Evolutionary conservation across 2,329 filamentous ascomycete genomes (phyloP).

Genomic region (Nemania diffusa): DNA sequence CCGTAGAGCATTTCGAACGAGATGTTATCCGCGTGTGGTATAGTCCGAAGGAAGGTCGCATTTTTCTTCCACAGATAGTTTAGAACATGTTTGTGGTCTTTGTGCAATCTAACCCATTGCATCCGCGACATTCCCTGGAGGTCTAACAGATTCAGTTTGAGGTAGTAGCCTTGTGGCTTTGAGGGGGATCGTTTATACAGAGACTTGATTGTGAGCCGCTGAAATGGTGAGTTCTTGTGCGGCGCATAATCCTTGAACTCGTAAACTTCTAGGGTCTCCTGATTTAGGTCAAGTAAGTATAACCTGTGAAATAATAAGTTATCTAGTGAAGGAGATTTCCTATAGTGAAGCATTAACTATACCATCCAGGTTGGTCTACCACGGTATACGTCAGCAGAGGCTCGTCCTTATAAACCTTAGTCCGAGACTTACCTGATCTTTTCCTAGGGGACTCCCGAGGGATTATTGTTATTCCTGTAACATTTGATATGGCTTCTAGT

Average conservation of each 20-base stretch:
- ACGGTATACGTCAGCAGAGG: slow-evolving; percentile 7
- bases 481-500: slow-evolving; percentile 32
- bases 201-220: slow-evolving; percentile 18
- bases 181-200: slow-evolving; percentile 13
- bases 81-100: slow-evolving; percentile 18
- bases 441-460: slow-evolving; percentile 23
- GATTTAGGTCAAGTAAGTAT: slow-evolving; percentile 34
- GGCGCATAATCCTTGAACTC: slow-evolving; percentile 24
- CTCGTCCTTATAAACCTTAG: not conserved
- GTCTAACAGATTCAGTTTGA: slow-evolving; percentile 31
- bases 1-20: slow-evolving; percentile 35
- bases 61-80: slow-evolving; percentile 26
- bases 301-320: slow-evolving; percentile 27
- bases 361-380: slow-evolving; percentile 35
- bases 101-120: slow-evolving; percentile 29
- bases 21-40: slow-evolving; percentile 29
- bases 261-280: slow-evolving; percentile 33
- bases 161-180: slow-evolving; percentile 33
- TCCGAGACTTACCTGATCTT: slow-evolving; percentile 23
- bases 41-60: slow-evolving; percentile 3
- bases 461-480: slow-evolving; percentile 26
- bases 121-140: slow-evolving; percentile 27
- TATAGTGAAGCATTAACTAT: not conserved
- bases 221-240: not conserved
- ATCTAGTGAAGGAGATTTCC: not conserved